These are phyloP conservation scores for Friedmanniomyces simplex DNA, from an alignment of 495 filamentous ascomycete genomes.

Conservation along the genomic window DNA sequence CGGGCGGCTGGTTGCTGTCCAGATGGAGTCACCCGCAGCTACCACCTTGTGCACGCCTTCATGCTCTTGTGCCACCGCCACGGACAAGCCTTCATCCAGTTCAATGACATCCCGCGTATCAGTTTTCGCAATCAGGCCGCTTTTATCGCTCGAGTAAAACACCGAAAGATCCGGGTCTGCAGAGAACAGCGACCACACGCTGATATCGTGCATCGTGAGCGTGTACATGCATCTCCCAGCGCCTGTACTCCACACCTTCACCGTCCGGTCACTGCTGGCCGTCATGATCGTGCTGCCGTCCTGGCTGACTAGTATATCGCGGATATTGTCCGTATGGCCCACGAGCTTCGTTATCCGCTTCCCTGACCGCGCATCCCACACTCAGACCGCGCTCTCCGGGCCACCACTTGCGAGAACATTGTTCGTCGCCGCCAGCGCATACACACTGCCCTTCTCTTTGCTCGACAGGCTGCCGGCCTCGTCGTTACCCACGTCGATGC, in stretches of 20 bases:
- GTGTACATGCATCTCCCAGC: constrained; percentile 95
- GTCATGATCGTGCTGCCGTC: constrained; percentile 86
- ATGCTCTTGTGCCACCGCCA: constrained; percentile 84
- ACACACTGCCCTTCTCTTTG: constrained; percentile 86
- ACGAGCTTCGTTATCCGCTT: constrained; percentile 92
- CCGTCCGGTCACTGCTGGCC: constrained; percentile 88
- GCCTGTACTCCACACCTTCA: constrained; percentile 95
- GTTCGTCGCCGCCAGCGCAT: constrained; percentile 67
- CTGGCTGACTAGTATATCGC: constrained; percentile 79
- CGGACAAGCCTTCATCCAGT: constrained; percentile 77
- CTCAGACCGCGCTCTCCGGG: constrained; percentile 81
- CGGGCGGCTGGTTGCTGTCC: constrained; percentile 88
- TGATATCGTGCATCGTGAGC: constrained; percentile 95
- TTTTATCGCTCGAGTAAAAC: constrained; percentile 89
- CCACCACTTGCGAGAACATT: constrained; percentile 83
- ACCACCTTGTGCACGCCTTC: constrained; percentile 81
- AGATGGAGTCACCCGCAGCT: constrained; percentile 68
- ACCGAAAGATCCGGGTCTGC: constrained; percentile 74
- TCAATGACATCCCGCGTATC: constrained; percentile 69
- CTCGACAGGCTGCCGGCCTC: constrained; percentile 66
- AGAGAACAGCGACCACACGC: constrained; percentile 92
- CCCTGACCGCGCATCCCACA: constrained; percentile 88
- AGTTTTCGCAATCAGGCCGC: constrained; percentile 86
- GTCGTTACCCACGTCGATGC: constrained; percentile 71
- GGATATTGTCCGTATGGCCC: constrained; percentile 93